Conservation (phyloP, 176 grass and related monocot species). For the Lolium perenne region DNA sequence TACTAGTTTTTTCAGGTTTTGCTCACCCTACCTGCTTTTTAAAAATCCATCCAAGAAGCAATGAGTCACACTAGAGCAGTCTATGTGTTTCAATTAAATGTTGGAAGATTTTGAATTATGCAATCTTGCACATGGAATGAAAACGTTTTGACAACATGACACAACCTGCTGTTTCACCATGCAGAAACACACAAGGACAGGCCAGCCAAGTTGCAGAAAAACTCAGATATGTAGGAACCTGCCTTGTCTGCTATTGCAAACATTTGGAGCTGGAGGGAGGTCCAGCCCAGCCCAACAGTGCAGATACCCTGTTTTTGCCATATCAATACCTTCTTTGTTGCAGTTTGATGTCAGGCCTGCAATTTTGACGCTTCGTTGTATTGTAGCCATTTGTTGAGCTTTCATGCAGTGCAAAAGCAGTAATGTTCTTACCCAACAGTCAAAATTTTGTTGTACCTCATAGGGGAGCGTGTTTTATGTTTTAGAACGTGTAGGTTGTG, state of each 20-base stretch:
- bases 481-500: neutral
- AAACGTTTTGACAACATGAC: neutral
- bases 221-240: neutral
- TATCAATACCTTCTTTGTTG: neutral
- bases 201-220: conserved; percentile 53
- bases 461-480: too few species aligned
- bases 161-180: neutral
- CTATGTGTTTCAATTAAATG: neutral
- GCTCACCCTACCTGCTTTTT: neutral
- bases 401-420: conserved; percentile 19
- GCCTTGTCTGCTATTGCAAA: neutral
- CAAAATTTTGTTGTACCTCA: neutral
- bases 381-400: conserved; percentile 25
- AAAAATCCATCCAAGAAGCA: neutral
- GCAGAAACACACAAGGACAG: conserved; percentile 55
- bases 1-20: neutral
- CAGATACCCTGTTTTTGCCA: neutral
- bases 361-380: conserved; percentile 10
- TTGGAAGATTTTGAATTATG: neutral
- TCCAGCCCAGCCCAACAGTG: neutral
- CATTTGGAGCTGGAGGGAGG: too few species aligned
- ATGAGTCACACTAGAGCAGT: neutral
- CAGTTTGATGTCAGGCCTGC: neutral
- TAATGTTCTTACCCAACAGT: neutral
- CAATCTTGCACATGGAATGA: neutral